Conservation (phyloP, 75 land plant species). For the Azolla pinnata region DNA sequence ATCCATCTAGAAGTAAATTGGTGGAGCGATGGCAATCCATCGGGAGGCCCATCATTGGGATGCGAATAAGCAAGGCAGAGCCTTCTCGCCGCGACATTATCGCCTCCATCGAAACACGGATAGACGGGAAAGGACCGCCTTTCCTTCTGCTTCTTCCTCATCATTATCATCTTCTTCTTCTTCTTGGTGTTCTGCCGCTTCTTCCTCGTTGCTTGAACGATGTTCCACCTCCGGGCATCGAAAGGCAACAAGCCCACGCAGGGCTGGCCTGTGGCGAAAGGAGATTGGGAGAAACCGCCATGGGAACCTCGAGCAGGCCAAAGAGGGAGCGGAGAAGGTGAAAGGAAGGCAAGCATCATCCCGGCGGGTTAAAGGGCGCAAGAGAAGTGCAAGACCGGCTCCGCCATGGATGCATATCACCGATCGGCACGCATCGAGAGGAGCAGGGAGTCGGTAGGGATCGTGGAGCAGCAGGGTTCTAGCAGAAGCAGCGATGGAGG, state of each 20-base stretch:
- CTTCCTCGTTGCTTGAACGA: background rate
- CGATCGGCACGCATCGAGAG: too few relatives aligned
- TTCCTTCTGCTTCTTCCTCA: conserved; percentile 1
- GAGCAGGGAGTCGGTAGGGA: too few relatives aligned
- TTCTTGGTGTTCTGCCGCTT: too few relatives aligned
- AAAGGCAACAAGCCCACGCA: background rate
- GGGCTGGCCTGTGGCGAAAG: background rate
- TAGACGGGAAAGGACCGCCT: background rate
- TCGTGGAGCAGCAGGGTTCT: too few relatives aligned
- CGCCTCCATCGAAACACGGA: background rate
- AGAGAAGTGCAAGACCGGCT: background rate
- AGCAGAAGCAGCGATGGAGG: background rate
- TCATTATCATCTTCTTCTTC: too few relatives aligned
- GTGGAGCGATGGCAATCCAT: background rate
- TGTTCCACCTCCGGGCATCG: too few relatives aligned
- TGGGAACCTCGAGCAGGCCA: background rate
- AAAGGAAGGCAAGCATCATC: background rate
- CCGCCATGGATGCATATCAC: background rate
- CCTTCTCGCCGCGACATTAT: background rate
- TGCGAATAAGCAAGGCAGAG: background rate
- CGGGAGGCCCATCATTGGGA: background rate
- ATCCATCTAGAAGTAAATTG: background rate
- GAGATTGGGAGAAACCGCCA: background rate
- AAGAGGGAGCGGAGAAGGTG: background rate
- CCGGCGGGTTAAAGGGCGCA: background rate